Evolutionary conservation across 2,329 filamentous ascomycete species (phyloP), one percentile per base, ranked within the genome.

Genomic region (Penicillium sp.): DNA sequence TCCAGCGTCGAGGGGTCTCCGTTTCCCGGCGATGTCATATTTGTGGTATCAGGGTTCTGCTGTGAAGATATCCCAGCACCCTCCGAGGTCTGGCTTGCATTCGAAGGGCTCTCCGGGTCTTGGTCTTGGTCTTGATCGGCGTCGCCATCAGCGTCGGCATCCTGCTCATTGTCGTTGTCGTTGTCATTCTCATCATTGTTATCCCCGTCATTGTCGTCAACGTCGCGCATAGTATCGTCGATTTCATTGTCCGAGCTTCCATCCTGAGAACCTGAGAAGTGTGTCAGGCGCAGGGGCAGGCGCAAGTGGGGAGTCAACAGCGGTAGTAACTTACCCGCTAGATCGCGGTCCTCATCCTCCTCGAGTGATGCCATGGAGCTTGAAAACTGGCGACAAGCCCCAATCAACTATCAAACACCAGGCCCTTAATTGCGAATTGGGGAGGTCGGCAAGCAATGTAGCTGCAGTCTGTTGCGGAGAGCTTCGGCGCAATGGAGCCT

Each of bases 241-340:
- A 72, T 71, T 51, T 79, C 77, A 47, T 80, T 79, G 55, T 80
- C 77, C 24, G 77, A 79, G 62, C 74, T 78, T 53, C 75, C 77
- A 60, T 79, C 76, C 65, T 75, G 77, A 39, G 77, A 79, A n/a
- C 73, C 75, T 76, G 63, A 34, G 36, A 31, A 55, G 26, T 40
- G 26, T 18, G 51, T 56, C 40, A 48, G 49, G 19, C 36, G 23
- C 36, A 33, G 26, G 33, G 34, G 36, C 36, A 33, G 28, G 24
- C 47, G 26, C 31, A 45, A 31, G 40, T n/a, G n/a, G 42, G 36
- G 9, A 52, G 46, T 61, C 47, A 49, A 24, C 10, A 53, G 48
- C 61, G 48, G 37, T 14, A 19, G 45, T 21, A 36, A 54, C 66
- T 64, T 53, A 75, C 73, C 74, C 53, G 67, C 72, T 58, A 75